phyloP scores from a whole-genome alignment of 2,329 filamentous ascomycete genomes.

The Aspergillus ustus region DNA sequence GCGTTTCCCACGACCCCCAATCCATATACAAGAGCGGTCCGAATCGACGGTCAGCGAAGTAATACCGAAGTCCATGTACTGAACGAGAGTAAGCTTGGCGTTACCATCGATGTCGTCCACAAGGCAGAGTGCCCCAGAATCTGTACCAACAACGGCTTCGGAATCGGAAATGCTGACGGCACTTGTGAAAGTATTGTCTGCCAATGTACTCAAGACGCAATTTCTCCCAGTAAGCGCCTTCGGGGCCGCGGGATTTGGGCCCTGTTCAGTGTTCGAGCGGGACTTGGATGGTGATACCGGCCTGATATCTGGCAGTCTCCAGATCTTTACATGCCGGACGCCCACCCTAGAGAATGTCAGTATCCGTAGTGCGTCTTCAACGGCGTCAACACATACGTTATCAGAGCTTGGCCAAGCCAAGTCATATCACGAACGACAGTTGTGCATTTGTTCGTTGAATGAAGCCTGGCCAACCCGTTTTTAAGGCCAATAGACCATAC shows the following conservation, averaged over 20 bases:
- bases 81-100: conserved; percentile 70
- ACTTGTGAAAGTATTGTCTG: conserved; percentile 84
- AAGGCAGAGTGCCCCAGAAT: conserved; percentile 86
- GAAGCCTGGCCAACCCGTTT: conserved; percentile 76
- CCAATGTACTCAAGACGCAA: conserved; percentile 77
- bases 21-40: conserved; percentile 62
- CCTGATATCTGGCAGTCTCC: conserved; percentile 75
- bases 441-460: conserved; percentile 91
- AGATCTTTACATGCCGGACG: conserved; percentile 89
- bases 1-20: conserved; percentile 70
- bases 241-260: conserved; percentile 49
- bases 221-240: conserved; percentile 85
- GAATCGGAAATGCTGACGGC: conserved; percentile 72
- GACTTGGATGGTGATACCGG: conserved; percentile 67
- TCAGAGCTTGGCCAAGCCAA: conserved; percentile 82
- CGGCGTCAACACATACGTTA: conserved; percentile 61
- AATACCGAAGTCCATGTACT: conserved; percentile 69
- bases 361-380: neutral
- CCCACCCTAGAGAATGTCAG: conserved; percentile 60
- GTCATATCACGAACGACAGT: conserved; percentile 83
- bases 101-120: conserved; percentile 76
- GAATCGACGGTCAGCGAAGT: conserved; percentile 67
- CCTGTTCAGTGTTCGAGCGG: conserved; percentile 52
- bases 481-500: conserved; percentile 86
- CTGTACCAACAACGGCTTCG: conserved; percentile 82